Percentiles rank a stretch among this genome's conserved stretches.
These are phyloP conservation scores for Vigna trinervia DNA, from an alignment of 306 rosid species.

Conservation along the genomic window DNA sequence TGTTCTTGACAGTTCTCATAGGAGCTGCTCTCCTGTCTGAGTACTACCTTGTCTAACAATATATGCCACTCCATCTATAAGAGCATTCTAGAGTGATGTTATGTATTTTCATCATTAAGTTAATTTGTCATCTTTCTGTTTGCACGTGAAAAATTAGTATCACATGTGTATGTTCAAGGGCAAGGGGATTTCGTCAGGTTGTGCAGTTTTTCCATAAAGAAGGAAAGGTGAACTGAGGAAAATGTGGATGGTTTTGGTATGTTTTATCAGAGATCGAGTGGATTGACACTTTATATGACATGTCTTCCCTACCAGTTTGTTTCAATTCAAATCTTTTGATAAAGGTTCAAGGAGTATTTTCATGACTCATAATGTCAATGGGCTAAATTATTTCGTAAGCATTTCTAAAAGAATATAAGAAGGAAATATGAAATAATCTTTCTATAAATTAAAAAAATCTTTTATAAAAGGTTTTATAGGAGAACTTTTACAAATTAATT, in stretches of 20 bases:
- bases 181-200: not conserved
- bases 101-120: slow-evolving; percentile 14
- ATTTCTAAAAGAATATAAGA: no score
- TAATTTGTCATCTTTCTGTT: slow-evolving; percentile 4
- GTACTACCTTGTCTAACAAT: slow-evolving; percentile 60
- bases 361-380: no score
- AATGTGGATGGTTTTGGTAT: slow-evolving; percentile 8
- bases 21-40: slow-evolving; percentile 76
- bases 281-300: not conserved
- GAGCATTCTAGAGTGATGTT: slow-evolving; percentile 13
- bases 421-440: no score
- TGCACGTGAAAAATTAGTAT: slow-evolving; percentile 14
- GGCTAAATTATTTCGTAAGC: no score
- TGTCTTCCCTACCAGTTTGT: not conserved
- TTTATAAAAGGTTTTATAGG: no score
- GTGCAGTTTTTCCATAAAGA: slow-evolving; percentile 2
- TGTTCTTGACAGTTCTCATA: slow-evolving; percentile 61
- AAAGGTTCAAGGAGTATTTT: not conserved
- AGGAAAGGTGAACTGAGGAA: slow-evolving; percentile 4
- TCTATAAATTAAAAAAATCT: no score
- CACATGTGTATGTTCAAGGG: slow-evolving; percentile 12
- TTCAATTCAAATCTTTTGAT: not conserved
- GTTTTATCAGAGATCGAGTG: not conserved
- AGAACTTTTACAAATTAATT: no score
- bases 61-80: slow-evolving; percentile 28